Evolutionary conservation across 2,329 filamentous ascomycete genomes (phyloP).

Genomic region (Ophiostoma novo-ulmi): DNA sequence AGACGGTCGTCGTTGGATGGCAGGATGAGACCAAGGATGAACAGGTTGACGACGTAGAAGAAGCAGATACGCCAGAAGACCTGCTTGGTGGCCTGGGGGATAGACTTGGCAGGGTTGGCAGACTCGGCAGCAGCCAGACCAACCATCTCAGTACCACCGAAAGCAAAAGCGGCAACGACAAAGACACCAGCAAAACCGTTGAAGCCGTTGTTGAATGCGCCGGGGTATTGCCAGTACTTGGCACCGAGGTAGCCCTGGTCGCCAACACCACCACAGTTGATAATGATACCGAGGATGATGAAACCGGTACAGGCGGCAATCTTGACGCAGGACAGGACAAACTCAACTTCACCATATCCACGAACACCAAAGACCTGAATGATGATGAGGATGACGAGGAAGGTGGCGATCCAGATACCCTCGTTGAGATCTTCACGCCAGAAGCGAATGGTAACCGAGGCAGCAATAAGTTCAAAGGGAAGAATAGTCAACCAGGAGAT

Average conservation of each 20-base stretch:
- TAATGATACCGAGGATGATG: conserved; percentile 58
- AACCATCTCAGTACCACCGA: conserved; percentile 49
- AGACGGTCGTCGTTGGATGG: conserved; percentile 41
- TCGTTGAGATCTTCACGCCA: conserved; percentile 49
- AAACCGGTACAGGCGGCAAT: conserved; percentile 56
- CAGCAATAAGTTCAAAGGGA: conserved; percentile 52
- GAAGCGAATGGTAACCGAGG: conserved; percentile 49
- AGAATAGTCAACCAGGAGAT: conserved; percentile 47
- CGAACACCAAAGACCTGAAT: conserved; percentile 54
- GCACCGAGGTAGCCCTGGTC: conserved; percentile 55
- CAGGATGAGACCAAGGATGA: conserved; percentile 49
- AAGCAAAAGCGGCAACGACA: conserved; percentile 48
- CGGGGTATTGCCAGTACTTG: conserved; percentile 55
- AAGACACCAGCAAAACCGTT: conserved; percentile 49
- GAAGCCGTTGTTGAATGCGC: conserved; percentile 49
- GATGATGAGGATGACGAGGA: conserved; percentile 46
- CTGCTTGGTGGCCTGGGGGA: conserved; percentile 49
- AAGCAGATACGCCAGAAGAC: conserved; percentile 51
- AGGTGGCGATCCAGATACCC: conserved; percentile 53
- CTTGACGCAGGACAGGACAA: conserved; percentile 53
- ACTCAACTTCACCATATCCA: conserved; percentile 58
- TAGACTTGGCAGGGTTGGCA: conserved; percentile 43
- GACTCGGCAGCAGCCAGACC: conserved; percentile 50
- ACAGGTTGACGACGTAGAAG: conserved; percentile 50
- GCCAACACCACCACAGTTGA: conserved; percentile 54